Percentiles rank a stretch among this genome's conserved stretches.
These are phyloP conservation scores for Metrosideros polymorpha DNA, from an alignment of 441 rosid species.

Conservation along the genomic window DNA sequence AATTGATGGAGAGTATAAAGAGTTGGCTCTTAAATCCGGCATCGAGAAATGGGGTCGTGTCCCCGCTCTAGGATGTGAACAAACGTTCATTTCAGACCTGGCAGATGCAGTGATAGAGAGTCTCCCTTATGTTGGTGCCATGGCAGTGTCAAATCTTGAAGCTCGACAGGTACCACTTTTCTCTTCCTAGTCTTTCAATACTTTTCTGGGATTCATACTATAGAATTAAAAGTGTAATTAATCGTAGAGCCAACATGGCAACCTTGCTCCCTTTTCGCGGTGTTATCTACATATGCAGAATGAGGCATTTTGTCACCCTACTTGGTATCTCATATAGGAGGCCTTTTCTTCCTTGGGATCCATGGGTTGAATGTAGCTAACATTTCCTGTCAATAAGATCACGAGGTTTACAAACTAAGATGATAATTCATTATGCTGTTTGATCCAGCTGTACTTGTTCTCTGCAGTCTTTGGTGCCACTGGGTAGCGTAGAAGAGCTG, in stretches of 20 bases:
- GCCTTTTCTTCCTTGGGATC: not conserved
- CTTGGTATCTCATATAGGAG: not conserved
- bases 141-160: conserved; percentile 96
- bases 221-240: not conserved
- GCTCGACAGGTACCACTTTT: conserved; percentile 70
- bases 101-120: conserved; percentile 97
- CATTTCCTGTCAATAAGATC: not conserved
- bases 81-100: conserved; percentile 88
- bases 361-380: not conserved
- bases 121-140: conserved; percentile 97
- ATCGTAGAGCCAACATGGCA: not conserved
- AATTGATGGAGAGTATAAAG: conserved; percentile 19
- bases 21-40: conserved; percentile 16
- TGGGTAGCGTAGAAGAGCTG: conserved; percentile 87
- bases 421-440: not conserved
- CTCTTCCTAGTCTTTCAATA: not conserved
- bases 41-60: conserved; percentile 46
- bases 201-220: not conserved
- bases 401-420: not conserved
- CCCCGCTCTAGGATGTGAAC: conserved; percentile 92
- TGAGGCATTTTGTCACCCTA: not conserved
- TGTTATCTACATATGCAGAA: not conserved
- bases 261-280: not conserved
- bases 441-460: conserved; percentile 1
- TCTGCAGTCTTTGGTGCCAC: conserved; percentile 87